Percentiles rank a stretch among this genome's conserved stretches.
These are phyloP conservation scores for Ganoderma leucocontextum DNA, from an alignment of 1,284 basidiomycete species.

Conservation along the genomic window DNA sequence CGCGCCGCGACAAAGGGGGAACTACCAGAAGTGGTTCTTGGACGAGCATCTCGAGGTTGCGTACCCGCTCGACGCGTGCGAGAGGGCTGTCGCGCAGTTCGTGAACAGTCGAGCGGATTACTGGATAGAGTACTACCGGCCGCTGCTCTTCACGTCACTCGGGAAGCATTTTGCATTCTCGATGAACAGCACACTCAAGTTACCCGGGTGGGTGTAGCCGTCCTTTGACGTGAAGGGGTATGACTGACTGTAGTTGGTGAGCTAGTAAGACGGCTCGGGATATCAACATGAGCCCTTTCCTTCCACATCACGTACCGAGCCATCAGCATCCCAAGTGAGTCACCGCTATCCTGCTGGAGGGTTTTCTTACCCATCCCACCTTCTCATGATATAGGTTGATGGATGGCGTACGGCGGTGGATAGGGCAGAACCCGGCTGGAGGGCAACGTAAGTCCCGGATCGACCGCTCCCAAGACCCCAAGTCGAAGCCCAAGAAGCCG, in stretches of 20 bases:
- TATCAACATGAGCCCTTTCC: conserved; percentile 77
- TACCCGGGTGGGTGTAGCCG: conserved; percentile 67
- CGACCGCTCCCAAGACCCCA: conserved; percentile 44
- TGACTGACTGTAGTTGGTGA: conserved; percentile 6
- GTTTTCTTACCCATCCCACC: not conserved
- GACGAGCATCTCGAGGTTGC: conserved; percentile 72
- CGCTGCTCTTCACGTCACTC: conserved; percentile 81
- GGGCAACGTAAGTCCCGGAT: conserved; percentile 50
- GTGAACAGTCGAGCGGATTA: conserved; percentile 73
- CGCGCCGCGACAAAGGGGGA: conserved; percentile 57
- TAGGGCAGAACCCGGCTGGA: conserved; percentile 58
- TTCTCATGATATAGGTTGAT: conserved; percentile 58
- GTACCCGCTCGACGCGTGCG: conserved; percentile 66
- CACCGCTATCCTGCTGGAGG: not conserved
- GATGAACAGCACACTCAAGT: conserved; percentile 86
- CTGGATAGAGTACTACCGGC: conserved; percentile 93
- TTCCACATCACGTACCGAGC: conserved; percentile 56
- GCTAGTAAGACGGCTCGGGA: conserved; percentile 73
- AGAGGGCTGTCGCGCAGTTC: conserved; percentile 62
- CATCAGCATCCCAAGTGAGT: conserved; percentile 52
- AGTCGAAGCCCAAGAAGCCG: conserved; percentile 41
- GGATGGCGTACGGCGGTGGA: conserved; percentile 78
- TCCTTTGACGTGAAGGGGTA: not conserved
- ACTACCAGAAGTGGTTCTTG: conserved; percentile 87
- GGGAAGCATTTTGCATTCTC: conserved; percentile 88